Percentiles rank a stretch among this genome's conserved stretches.
These are phyloP conservation scores for Ustilago cynodontis DNA, from an alignment of 1,284 basidiomycete species.

Conservation along the genomic window DNA sequence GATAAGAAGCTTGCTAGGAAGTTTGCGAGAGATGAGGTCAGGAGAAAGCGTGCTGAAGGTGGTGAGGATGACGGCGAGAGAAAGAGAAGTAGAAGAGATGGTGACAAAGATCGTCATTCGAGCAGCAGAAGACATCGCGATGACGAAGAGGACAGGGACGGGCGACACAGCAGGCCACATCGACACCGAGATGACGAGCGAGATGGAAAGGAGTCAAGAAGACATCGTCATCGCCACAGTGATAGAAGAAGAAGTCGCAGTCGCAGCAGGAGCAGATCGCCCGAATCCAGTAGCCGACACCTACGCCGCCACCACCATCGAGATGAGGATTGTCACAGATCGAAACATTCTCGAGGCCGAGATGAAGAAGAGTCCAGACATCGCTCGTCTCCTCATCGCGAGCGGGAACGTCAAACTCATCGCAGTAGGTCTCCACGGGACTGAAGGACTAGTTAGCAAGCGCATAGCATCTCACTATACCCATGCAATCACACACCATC, in stretches of 20 bases:
- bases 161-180: conserved; percentile 9
- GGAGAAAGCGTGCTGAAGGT: conserved; percentile 29
- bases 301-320: conserved; percentile 3
- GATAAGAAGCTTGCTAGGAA: conserved; percentile 57
- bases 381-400: conserved; percentile 7
- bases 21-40: conserved; percentile 47
- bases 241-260: conserved; percentile 8
- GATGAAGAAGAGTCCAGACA: not conserved
- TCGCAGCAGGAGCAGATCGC: conserved; percentile 37
- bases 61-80: conserved; percentile 15
- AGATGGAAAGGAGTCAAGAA: conserved; percentile 15
- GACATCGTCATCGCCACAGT: conserved; percentile 9
- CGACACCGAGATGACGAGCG: conserved; percentile 14
- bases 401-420: not conserved
- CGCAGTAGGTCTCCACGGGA: not conserved
- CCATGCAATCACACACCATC: not conserved
- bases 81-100: conserved; percentile 20
- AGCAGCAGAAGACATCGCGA: conserved; percentile 15
- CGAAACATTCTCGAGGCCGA: not conserved
- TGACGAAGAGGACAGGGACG: conserved; percentile 13
- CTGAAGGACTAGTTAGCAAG: not conserved
- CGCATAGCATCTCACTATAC: not conserved
- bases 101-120: conserved; percentile 7
- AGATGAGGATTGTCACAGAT: conserved; percentile 6
- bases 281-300: conserved; percentile 12